Base-by-base conservation (phyloP, 1,139 yeast species). In the Pichia sorboxylosa region DNA sequence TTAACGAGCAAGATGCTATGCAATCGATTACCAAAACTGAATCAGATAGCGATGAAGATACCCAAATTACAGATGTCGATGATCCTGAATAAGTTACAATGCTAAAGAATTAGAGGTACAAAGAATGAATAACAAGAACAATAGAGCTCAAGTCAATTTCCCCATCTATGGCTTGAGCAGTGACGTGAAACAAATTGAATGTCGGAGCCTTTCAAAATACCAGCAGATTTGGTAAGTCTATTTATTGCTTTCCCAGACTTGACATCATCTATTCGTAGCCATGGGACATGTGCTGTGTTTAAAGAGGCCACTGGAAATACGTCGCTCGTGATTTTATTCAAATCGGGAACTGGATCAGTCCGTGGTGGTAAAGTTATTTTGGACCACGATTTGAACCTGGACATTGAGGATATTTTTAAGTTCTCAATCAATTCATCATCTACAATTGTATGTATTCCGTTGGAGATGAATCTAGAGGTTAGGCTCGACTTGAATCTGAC, bases 301-400 rank as follows among this genome's bases (percentile, higher is more conserved):
- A 35, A 11, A 6, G 39, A 33, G 9, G 33, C 24, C 15, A n/a
- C 11, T 6, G 37, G 36, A 7, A 20, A 26, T 6, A 39, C 33
- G 26, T 35, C 28, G 16, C 38, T 23, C 6, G 18, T 41, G 26
- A 31, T 43, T 37, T 31, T 46, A 36, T 34, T 54, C 49, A 17
- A 59, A 46, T 37, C 30, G 0, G 67, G 66, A 2, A 55, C 44
- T 2, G 45, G 45, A 42, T 69, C 75, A 1, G 33, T 16, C 34
- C 77, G 49, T n/a, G 73, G 73, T 5, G 59, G 58, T 26, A 70
- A 55, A 4, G 67, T 57, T n/a, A 67, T 66, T 28, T 54, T 55
- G 35, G 59, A 56, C 74, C 75, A 69, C 27, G 69, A 51, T 43
- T 69, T 69, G 30, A 63, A 67, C 24, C 57, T 38, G 13, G 55